These are phyloP conservation scores for Candolleomyces eurysporus DNA, from an alignment of 768 basidiomycete species.

Conservation along the genomic window DNA sequence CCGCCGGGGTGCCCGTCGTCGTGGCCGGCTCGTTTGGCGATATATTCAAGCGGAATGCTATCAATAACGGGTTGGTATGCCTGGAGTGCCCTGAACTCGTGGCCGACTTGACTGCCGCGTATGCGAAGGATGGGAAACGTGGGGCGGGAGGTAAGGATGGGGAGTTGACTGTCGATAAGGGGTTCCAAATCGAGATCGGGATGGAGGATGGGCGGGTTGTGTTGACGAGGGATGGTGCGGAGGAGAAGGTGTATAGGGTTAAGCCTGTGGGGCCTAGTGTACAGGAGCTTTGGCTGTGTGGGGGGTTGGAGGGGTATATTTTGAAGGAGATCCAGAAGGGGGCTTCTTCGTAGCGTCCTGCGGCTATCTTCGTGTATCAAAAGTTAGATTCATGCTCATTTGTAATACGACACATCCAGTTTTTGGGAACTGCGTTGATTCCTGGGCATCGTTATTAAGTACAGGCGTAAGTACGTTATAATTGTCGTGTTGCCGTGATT, in stretches of 20 bases:
- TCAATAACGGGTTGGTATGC: conserved; percentile 97
- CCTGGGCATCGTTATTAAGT: too few relatives aligned
- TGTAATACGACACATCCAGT: too few relatives aligned
- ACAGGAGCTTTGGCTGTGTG: conserved; percentile 96
- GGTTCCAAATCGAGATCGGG: conserved; percentile 59
- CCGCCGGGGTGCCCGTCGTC: conserved; percentile 89
- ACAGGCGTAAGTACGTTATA: background rate
- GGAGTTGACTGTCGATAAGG: conserved; percentile 80
- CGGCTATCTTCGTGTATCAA: too few relatives aligned
- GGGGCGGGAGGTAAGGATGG: conserved; percentile 79
- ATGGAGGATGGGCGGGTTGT: conserved; percentile 72
- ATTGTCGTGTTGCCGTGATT: background rate
- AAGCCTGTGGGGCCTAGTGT: conserved; percentile 89
- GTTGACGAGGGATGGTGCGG: conserved; percentile 41
- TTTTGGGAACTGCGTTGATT: too few relatives aligned
- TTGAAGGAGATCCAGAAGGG: conserved; percentile 62
- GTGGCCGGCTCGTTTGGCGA: conserved; percentile 99
- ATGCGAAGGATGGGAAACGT: conserved; percentile 71
- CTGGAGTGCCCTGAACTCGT: conserved; percentile 91
- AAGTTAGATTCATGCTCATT: too few relatives aligned
- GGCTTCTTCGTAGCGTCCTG: too few relatives aligned
- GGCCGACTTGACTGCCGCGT: conserved; percentile 71
- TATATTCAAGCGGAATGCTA: conserved; percentile 98
- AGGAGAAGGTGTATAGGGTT: conserved; percentile 57
- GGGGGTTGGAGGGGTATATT: conserved; percentile 91